Percentiles rank a stretch among this genome's conserved stretches.
Conservation (phyloP, 208 protist genomes). For the Acanthamoeba healyi region DNA sequence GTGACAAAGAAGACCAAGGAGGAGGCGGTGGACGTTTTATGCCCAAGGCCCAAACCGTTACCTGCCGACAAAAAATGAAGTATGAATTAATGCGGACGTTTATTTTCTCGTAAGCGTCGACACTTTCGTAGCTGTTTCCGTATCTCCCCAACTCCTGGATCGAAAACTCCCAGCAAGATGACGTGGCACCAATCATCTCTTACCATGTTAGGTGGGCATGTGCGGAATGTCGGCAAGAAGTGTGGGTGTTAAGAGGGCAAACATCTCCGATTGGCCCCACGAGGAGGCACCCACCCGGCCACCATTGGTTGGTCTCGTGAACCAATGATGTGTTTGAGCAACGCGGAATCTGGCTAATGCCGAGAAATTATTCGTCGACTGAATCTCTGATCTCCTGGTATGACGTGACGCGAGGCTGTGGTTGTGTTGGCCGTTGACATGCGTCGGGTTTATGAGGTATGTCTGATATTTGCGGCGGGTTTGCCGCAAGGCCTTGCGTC, state of each 20-base stretch:
- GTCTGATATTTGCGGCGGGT: too few species aligned
- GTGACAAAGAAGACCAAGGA: neutral
- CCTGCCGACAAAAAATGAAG: slow-evolving; percentile 25
- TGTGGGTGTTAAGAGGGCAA: neutral
- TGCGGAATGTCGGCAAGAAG: neutral
- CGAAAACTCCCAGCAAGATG: slow-evolving; percentile 20
- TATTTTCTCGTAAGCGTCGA: neutral
- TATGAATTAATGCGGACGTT: slow-evolving; percentile 34
- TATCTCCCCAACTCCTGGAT: neutral
- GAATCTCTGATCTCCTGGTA: neutral
- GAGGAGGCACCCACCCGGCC: neutral
- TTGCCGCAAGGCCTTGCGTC: too few species aligned
- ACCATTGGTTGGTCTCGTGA: too few species aligned
- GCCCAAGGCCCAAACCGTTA: neutral
- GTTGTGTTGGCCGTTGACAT: too few species aligned
- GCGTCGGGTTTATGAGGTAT: too few species aligned
- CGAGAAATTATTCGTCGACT: neutral
- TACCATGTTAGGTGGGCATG: too few species aligned
- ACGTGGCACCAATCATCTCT: neutral
- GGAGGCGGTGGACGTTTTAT: neutral
- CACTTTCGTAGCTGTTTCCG: neutral
- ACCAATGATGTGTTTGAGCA: slow-evolving; percentile 7
- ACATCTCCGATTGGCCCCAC: neutral
- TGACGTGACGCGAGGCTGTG: neutral
- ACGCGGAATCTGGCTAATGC: neutral